Conservation (phyloP, 139 green algal species). For the Tetraselmis striata region DNA sequence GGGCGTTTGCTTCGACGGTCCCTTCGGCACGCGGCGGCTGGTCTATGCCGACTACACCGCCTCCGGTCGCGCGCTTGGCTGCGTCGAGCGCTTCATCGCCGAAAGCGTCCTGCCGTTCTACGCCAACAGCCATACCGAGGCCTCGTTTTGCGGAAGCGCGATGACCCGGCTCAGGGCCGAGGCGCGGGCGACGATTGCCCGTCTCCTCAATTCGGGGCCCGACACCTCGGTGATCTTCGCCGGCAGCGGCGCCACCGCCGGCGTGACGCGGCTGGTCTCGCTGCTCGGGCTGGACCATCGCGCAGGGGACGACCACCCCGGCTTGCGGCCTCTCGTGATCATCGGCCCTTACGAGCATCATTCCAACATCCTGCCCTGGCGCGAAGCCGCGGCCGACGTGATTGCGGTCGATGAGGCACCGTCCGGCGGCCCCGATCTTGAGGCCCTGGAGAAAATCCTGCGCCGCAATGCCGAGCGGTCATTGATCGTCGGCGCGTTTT, state of each 20-base stretch:
- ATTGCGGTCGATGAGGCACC: slow-evolving; percentile 9
- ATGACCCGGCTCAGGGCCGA: too few species aligned
- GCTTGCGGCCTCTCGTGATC: too few species aligned
- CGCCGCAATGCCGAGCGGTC: not conserved
- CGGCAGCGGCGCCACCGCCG: too few species aligned
- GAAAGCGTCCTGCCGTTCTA: slow-evolving; percentile 14
- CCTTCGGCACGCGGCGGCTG: too few species aligned
- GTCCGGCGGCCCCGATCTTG: not conserved
- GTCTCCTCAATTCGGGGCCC: too few species aligned
- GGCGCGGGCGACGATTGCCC: too few species aligned
- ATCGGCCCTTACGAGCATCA: slow-evolving; percentile 25
- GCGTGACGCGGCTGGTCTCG: too few species aligned
- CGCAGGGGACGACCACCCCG: too few species aligned
- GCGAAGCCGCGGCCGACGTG: slow-evolving; percentile 9
- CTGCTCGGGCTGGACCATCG: too few species aligned
- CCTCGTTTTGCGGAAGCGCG: too few species aligned
- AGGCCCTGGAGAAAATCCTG: not conserved
- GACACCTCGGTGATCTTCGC: too few species aligned
- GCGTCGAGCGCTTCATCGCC: slow-evolving; percentile 20
- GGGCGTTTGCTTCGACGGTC: too few species aligned
- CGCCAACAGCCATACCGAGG: slow-evolving; percentile 28
- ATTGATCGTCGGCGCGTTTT: slow-evolving; percentile 27
- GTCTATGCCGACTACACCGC: slow-evolving; percentile 27
- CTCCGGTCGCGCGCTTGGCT: slow-evolving; percentile 10
- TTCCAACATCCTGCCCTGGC: slow-evolving; percentile 19